Percentiles rank a stretch among this genome's conserved stretches.
phyloP scores from a whole-genome alignment of 23 red algal genomes.

The Gracilaria vermiculophylla region DNA sequence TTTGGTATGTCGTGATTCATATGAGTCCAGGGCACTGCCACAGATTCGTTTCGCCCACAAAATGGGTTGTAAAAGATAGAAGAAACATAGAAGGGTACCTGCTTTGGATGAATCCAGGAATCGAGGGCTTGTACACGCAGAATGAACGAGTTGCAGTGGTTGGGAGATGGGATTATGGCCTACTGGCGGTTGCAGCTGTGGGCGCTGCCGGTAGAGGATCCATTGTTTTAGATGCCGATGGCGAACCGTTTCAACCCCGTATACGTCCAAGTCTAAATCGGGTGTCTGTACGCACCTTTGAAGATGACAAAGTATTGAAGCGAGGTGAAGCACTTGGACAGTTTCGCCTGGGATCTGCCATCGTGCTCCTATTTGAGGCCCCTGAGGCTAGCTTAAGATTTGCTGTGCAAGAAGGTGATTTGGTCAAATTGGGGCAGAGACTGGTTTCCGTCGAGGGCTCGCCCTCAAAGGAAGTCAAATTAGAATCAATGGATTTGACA shows the following conservation, averaged over 20 bases:
- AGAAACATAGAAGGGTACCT: conserved; percentile 31
- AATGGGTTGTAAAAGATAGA: conserved; percentile 13
- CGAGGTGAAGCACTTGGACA: conserved; percentile 21
- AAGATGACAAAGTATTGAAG: neutral
- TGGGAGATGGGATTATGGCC: conserved; percentile 32
- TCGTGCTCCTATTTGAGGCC: conserved; percentile 52
- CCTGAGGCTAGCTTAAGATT: conserved; percentile 22
- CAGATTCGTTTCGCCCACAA: conserved; percentile 34
- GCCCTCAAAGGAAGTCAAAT: neutral
- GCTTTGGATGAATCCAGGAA: conserved; percentile 34
- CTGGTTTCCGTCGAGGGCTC: conserved; percentile 28
- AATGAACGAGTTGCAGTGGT: conserved; percentile 42
- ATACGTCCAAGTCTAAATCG: neutral
- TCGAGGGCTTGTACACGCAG: conserved; percentile 14
- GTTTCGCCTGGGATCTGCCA: conserved; percentile 50
- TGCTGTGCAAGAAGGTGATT: conserved; percentile 16
- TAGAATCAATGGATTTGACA: neutral
- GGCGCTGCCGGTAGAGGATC: conserved; percentile 55
- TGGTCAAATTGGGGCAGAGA: conserved; percentile 20
- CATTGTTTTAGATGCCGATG: conserved; percentile 13
- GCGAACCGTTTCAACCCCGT: conserved; percentile 21
- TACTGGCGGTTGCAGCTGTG: conserved; percentile 35
- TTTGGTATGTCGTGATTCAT: conserved; percentile 58
- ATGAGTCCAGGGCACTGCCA: conserved; percentile 34
- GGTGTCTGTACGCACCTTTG: neutral